Base-by-base conservation (phyloP, 78 protist species). In the Dictyostelium capitatum region DNA sequence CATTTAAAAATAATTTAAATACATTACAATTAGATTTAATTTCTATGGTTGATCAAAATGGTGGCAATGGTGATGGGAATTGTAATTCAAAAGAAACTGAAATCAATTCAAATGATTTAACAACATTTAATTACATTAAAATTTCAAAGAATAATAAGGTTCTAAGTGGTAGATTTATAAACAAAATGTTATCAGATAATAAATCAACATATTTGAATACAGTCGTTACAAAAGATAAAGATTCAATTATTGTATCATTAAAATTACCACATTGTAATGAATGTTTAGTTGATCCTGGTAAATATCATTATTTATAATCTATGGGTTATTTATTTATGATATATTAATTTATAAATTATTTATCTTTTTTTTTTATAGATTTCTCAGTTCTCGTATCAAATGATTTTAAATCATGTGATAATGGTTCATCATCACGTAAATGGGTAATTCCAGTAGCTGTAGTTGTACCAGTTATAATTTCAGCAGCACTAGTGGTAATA, bases 401-500 rank as follows among this genome's bases (percentile, higher is more conserved):
- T 7, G 20, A 23, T 23, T 32, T 25, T 30, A 32, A n/a, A n/a
- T n/a, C n/a, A n/a, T n/a, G 10, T 67, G 4, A 4, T 57, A 11
- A 12, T 14, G 5, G 53, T 48, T 9, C 5, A 48, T 5, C 5
- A 9, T 20, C 15, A 20, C 6, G 65, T 14, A 79, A 53, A 5
- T 79, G 83, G 83, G 54, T 79, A 6, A 6, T 79, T 14, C 70
- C 83, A 15, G 83, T 79, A 30, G 83, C 50, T 32, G 70, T 79
- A 7, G 67, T 56, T 15, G 83, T 79, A 15, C n/a, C n/a, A n/a
- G n/a, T n/a, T n/a, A n/a, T n/a, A n/a, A n/a, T n/a, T n/a, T n/a
- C n/a, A n/a, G n/a, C n/a, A n/a, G n/a, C n/a, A n/a, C n/a, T n/a
- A n/a, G n/a, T n/a, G n/a, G n/a, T n/a, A n/a, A n/a, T n/a, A n/a